These are phyloP conservation scores for Mycena albidolilacea DNA, from an alignment of 768 basidiomycete species.

Conservation along the genomic window DNA sequence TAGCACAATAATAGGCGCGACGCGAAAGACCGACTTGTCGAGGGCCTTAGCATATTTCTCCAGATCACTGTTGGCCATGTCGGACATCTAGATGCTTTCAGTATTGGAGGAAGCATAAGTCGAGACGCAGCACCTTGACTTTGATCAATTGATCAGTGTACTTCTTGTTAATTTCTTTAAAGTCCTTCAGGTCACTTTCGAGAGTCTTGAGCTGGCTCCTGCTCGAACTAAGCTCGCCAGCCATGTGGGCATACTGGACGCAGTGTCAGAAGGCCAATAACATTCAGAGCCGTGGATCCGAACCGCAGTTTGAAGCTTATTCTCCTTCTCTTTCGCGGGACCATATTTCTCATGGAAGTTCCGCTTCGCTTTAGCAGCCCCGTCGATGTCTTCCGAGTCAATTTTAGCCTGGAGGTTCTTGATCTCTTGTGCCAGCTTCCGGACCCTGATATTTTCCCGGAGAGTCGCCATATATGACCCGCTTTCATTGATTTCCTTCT, in stretches of 20 bases:
- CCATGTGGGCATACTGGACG: conserved; percentile 81
- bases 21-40: conserved; percentile 79
- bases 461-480: conserved; percentile 79
- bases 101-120: conserved; percentile 1
- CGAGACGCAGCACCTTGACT: conserved; percentile 80
- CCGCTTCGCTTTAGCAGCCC: conserved; percentile 85
- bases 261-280: conserved; percentile 8
- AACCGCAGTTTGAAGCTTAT: conserved; percentile 79
- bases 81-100: conserved; percentile 80
- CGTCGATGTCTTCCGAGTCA: conserved; percentile 84
- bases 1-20: conserved; percentile 16
- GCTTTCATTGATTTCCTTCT: conserved; percentile 85
- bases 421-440: conserved; percentile 78
- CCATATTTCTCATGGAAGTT: conserved; percentile 89
- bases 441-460: conserved; percentile 87
- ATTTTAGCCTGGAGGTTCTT: conserved; percentile 78
- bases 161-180: conserved; percentile 86
- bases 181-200: conserved; percentile 85
- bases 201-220: conserved; percentile 75
- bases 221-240: conserved; percentile 86
- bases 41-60: conserved; percentile 98
- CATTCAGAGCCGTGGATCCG: conserved; percentile 35
- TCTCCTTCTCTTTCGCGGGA: conserved; percentile 80
- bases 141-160: conserved; percentile 94
- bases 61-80: conserved; percentile 96